A percentile compares a stretch with the other conserved stretches of the same genome.
Evolutionary conservation across 306 rosid species (phyloP).

Genomic region (Pueraria montana): DNA sequence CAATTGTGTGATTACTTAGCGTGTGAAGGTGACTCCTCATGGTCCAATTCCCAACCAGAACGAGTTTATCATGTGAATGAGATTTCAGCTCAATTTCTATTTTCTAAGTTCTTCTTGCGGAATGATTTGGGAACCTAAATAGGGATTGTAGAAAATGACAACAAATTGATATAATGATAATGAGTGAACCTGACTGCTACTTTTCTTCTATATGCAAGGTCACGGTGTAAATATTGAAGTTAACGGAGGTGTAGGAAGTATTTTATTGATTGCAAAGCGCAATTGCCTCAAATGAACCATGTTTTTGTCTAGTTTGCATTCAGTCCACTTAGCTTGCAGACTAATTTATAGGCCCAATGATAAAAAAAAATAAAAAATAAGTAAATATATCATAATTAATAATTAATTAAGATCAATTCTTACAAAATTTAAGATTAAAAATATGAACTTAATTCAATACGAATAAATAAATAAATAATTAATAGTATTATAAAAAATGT

Average conservation of each 20-base stretch:
- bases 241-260: no score
- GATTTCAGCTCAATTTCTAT: conserved; percentile 29
- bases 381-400: no score
- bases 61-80: not conserved
- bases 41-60: conserved; percentile 25
- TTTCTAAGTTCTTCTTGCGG: not conserved
- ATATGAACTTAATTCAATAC: no score
- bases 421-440: no score
- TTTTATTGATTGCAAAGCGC: no score
- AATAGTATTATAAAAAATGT: not conserved
- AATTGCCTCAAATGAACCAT: no score
- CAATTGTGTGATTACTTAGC: not conserved
- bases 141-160: not conserved
- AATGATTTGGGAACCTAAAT: conserved; percentile 32
- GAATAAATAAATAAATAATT: no score
- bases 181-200: not conserved
- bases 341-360: no score
- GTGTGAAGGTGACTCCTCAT: conserved; percentile 1
- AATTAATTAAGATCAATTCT: no score
- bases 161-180: not conserved
- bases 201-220: not conserved
- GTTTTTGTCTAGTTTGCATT: no score
- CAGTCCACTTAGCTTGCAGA: no score
- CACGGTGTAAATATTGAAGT: not conserved
- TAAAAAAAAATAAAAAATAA: no score